These are phyloP conservation scores for Tagetes patula DNA, from an alignment of 129 eudicot species.

Conservation along the genomic window DNA sequence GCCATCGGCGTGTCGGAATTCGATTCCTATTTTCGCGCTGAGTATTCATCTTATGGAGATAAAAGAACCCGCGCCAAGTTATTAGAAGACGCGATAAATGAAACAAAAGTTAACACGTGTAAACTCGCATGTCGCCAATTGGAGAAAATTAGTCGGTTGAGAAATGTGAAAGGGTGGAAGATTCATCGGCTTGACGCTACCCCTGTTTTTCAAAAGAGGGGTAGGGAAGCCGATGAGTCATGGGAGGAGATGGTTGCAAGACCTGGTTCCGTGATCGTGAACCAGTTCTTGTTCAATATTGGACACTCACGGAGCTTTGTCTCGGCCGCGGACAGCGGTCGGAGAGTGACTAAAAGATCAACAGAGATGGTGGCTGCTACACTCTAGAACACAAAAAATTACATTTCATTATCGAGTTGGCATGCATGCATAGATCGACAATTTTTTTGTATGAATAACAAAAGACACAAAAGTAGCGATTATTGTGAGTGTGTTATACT, in stretches of 20 bases:
- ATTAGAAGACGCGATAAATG: constrained; percentile 50
- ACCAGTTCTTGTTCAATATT: constrained; percentile 44
- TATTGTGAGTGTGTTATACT: not conserved
- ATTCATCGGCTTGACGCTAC: constrained; percentile 82
- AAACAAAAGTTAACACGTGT: constrained; percentile 60
- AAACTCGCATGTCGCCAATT: constrained; percentile 55
- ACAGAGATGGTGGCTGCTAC: constrained; percentile 37
- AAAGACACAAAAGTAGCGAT: not conserved
- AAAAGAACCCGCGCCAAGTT: constrained; percentile 28
- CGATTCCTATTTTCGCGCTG: constrained; percentile 56
- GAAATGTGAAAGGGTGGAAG: constrained; percentile 58
- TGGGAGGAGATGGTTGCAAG: constrained; percentile 58
- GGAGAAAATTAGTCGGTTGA: constrained; percentile 57
- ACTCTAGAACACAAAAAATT: not conserved
- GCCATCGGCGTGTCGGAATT: constrained; percentile 88
- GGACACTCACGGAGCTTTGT: constrained; percentile 31
- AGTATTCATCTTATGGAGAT: constrained; percentile 29
- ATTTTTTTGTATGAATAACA: constrained; percentile 28
- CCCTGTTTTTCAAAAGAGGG: constrained; percentile 44
- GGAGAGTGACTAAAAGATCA: constrained; percentile 22
- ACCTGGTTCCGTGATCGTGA: constrained; percentile 47
- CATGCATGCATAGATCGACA: constrained; percentile 20
- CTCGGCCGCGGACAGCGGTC: constrained; percentile 1
- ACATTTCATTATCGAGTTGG: constrained; percentile 24
- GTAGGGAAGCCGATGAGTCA: constrained; percentile 45